These are phyloP conservation scores for Candida pseudofarinosa DNA, from an alignment of 805 yeast species.

Conservation along the genomic window DNA sequence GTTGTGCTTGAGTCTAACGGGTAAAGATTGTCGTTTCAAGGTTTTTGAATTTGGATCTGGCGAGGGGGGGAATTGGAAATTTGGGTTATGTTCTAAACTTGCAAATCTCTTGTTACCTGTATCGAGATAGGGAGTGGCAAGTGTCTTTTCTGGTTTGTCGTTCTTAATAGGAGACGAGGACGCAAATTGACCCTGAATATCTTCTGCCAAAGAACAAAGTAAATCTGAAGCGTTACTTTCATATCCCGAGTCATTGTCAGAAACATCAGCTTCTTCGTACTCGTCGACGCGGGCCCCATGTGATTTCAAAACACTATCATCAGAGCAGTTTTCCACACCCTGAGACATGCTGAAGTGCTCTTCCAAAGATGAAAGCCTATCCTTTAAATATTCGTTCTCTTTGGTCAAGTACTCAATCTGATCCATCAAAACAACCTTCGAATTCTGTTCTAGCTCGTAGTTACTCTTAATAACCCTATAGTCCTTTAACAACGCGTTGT, in stretches of 20 bases:
- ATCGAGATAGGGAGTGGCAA: slow-evolving; percentile 1
- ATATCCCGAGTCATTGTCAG: slow-evolving; percentile 11
- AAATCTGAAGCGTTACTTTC: slow-evolving; percentile 12
- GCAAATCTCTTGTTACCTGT: background rate
- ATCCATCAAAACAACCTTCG: slow-evolving; percentile 49
- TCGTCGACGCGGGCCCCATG: background rate
- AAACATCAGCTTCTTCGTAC: slow-evolving; percentile 15
- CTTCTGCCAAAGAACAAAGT: slow-evolving; percentile 20
- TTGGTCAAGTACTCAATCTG: slow-evolving; percentile 48
- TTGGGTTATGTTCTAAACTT: background rate
- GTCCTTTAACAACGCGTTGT: slow-evolving; percentile 28
- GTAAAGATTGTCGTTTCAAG: slow-evolving; percentile 32
- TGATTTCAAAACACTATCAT: slow-evolving; percentile 5
- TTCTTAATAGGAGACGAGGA: slow-evolving; percentile 26
- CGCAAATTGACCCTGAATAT: slow-evolving; percentile 12
- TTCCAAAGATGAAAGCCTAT: background rate
- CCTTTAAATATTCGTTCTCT: slow-evolving; percentile 18
- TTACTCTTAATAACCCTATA: slow-evolving; percentile 44
- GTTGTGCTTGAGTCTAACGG: slow-evolving; percentile 22
- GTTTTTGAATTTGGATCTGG: slow-evolving; percentile 27
- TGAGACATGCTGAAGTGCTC: slow-evolving; percentile 7
- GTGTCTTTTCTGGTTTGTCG: background rate
- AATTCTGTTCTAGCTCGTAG: slow-evolving; percentile 49
- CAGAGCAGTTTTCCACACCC: slow-evolving; percentile 10
- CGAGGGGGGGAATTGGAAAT: slow-evolving; percentile 25